These are phyloP conservation scores for Lupinus albus DNA, from an alignment of 306 rosid species.

Conservation along the genomic window DNA sequence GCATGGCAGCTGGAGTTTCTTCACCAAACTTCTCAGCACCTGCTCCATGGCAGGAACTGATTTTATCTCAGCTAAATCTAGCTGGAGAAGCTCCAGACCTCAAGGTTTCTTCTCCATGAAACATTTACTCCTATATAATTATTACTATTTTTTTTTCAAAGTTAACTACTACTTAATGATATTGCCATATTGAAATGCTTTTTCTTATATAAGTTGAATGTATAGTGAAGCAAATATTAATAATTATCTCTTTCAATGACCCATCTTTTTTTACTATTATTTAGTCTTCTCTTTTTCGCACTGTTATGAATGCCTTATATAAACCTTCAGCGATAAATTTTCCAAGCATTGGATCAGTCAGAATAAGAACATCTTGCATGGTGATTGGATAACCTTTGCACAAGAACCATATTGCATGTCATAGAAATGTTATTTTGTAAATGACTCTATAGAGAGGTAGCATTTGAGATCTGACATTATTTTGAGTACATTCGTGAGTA, in stretches of 20 bases:
- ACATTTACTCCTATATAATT: not conserved
- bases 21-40: slow-evolving; percentile 77
- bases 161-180: slow-evolving; percentile 18
- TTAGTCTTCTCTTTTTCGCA: not conserved
- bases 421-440: not conserved
- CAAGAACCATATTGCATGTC: slow-evolving; percentile 1
- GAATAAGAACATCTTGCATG: slow-evolving; percentile 14
- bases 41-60: slow-evolving; percentile 69
- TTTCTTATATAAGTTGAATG: slow-evolving; percentile 6
- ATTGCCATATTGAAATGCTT: not conserved
- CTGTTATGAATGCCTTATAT: slow-evolving; percentile 4
- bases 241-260: not conserved
- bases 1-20: slow-evolving; percentile 83
- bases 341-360: not conserved
- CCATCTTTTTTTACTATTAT: not conserved
- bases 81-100: slow-evolving; percentile 75
- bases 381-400: slow-evolving; percentile 1
- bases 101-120: slow-evolving; percentile 60
- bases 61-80: slow-evolving; percentile 71
- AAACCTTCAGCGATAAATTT: not conserved
- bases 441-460: not conserved
- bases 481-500: too few species aligned
- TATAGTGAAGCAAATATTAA: not conserved
- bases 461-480: too few species aligned
- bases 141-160: not conserved